Conservation (phyloP, 2,329 filamentous ascomycete species). For the Botrytis medusae region DNA sequence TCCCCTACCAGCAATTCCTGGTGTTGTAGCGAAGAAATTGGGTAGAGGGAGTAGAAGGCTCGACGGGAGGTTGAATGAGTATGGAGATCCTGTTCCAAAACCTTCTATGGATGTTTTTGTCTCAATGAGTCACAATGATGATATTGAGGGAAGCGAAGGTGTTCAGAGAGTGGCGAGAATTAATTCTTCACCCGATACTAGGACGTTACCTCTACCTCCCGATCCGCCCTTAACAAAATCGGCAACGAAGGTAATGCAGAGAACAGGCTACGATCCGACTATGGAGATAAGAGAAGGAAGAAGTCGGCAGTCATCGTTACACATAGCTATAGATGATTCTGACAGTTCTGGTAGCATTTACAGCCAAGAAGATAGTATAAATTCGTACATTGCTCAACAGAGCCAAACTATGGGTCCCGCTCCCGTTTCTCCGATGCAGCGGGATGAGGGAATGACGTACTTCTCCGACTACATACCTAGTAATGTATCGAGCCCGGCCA, state of each 20-base stretch:
- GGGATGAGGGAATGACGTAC: background rate
- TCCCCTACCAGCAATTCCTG: background rate
- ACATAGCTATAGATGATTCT: conserved; percentile 6
- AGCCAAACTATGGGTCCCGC: background rate
- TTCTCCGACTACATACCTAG: background rate
- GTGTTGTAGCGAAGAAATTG: background rate
- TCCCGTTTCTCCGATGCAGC: conserved; percentile 4
- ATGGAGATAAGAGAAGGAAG: conserved; percentile 4
- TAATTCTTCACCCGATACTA: conserved; percentile 14
- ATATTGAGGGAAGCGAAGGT: background rate
- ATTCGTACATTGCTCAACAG: background rate
- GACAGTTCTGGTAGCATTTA: conserved; percentile 22
- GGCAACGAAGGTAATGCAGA: conserved; percentile 30
- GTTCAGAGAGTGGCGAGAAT: background rate
- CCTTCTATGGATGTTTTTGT: background rate
- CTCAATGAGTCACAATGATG: background rate
- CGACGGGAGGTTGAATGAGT: conserved; percentile 13
- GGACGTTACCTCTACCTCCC: background rate
- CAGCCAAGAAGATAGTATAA: conserved; percentile 2
- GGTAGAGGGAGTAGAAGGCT: conserved; percentile 17
- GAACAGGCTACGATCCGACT: conserved; percentile 29
- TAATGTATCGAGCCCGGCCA: background rate
- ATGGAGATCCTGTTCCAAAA: conserved; percentile 17
- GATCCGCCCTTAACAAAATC: conserved; percentile 25
- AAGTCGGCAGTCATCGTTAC: conserved; percentile 10